Evolutionary conservation across 345 rosid species (phyloP).

Genomic region (Geranium brycei): DNA sequence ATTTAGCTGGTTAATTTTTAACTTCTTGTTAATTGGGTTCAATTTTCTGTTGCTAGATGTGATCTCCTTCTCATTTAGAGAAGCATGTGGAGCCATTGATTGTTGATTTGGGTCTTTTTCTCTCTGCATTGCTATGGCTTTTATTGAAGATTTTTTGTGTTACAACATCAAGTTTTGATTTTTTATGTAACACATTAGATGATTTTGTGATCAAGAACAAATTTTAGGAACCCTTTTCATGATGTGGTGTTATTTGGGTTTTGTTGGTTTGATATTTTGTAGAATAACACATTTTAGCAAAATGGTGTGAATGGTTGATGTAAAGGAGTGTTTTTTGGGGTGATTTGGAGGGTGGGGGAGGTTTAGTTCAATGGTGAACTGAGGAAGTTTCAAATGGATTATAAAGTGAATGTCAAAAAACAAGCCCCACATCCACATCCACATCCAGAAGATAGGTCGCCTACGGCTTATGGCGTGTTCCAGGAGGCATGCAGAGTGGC

Average conservation of each 20-base stretch:
- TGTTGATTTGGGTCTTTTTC: background rate
- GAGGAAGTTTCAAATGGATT: background rate
- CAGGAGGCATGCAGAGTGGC: slow-evolving; percentile 37
- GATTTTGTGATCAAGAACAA: background rate
- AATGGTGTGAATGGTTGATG: background rate
- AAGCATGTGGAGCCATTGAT: background rate
- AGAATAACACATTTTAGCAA: background rate
- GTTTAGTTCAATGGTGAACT: background rate
- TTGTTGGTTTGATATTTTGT: background rate
- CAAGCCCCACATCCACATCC: slow-evolving; percentile 27
- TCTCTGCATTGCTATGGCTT: too few relatives aligned
- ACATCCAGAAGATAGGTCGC: slow-evolving; percentile 25
- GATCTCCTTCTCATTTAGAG: background rate
- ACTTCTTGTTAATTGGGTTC: background rate
- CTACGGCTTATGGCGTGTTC: slow-evolving; percentile 22
- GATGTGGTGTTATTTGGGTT: background rate
- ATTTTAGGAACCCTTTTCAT: background rate
- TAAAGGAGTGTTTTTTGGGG: background rate
- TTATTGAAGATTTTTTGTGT: background rate
- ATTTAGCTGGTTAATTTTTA: background rate
- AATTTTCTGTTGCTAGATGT: background rate
- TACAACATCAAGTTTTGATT: too few relatives aligned
- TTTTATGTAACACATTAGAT: background rate
- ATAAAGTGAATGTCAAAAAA: slow-evolving; percentile 34
- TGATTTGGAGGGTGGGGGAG: too few relatives aligned